Base-by-base conservation (phyloP, 345 rosid species). In the Theobroma cacao region DNA sequence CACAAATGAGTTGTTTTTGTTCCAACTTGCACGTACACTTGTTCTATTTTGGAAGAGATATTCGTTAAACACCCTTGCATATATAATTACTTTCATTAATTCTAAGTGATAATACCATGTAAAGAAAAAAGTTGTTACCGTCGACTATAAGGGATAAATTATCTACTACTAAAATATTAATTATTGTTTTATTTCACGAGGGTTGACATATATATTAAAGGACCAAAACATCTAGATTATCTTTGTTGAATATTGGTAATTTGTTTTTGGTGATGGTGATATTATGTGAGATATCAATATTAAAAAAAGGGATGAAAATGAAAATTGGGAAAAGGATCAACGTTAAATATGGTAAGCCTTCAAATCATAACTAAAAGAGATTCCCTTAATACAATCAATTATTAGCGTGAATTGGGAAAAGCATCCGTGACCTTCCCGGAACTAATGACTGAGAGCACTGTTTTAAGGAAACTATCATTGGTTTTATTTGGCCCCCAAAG, bases 361-460 rank as follows among this genome's bases (percentile, higher is more conserved):
- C 8, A 67, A 65, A 41, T 68, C 73, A 68, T 68, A 8, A 68
- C 28, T 67, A 67, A 24, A 43, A 43, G 15, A 34, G 13, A 38
- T 26, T 69, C 45, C 38, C 2, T n/a, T 45, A 45, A 26, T 55
- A 20, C 69, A 60, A 26, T 61, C 40, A 60, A 45, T 47, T 11
- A 75, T 62, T 62, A 63, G 18, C n/a, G 31, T 18, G 70, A 28
- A 1, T n/a, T 22, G 34, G 18, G 52, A 24, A 24, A 73, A 36
- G 15, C 36, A 73, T 73, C 52, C 65, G 76, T 73, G 71, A 75
- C 30, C 56, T 60, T 60, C 58, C 69, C 52, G 43, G 38, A 62
- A 18, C 43, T 26, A 62, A 61, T 15, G 11, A 30, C 20, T 43
- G 0, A 3, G 10, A 26, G 11, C 26, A 74, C 68, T 75, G 58